Evolutionary conservation across 495 filamentous ascomycete species (phyloP), one percentile per base, ranked within the genome.

Genomic region (Penicillium diatomitis): DNA sequence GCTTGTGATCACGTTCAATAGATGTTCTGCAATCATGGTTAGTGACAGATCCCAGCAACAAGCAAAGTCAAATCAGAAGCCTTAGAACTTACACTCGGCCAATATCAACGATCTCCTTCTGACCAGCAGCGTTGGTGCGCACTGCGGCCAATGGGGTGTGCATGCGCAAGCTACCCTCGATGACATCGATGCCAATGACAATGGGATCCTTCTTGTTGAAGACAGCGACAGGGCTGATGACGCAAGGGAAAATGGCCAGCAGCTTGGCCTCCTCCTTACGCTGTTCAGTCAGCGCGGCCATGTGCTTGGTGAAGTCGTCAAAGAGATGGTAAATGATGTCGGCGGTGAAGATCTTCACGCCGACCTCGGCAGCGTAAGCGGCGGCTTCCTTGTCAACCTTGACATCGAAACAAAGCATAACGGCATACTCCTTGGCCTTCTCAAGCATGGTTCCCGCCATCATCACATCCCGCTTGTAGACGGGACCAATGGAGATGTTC

Each of bases 401-500:
- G 66, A 99, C 94, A 63, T 99, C 94, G 76, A 99, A 99, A 65
- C 94, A 97, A 12, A 99, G 84, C 94, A 99, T 99, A 65, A 97
- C 89, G 28, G 94, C 94, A 52, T 83, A 94, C 64, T 99, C 92
- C 57, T 88, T 89, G 39, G 83, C 80, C 69, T 96, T 96, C 73
- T 99, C 94, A 50, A 97, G 72, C 94, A 99, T 99, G 46, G 84
- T 86, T 55, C 88, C 91, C 37, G 86, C 88, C 67, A 91, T 90
- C 81, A 97, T 92, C 45, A 99, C 88, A 69, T 99, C 94, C 56
- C 94, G 90, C 77, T 96, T 97, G 79, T 83, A 97, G 39, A 99
- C 91, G 28, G 94, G 94, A 37, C 94, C 94, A 60, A 99, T 99
- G 46, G 88, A 91, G 49, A 99, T 94, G 69, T 95, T 91, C 49